Evolutionary conservation across 495 filamentous ascomycete genomes (phyloP), one percentile per base, ranked within the genome.

Genomic region (Tuber calosporum): DNA sequence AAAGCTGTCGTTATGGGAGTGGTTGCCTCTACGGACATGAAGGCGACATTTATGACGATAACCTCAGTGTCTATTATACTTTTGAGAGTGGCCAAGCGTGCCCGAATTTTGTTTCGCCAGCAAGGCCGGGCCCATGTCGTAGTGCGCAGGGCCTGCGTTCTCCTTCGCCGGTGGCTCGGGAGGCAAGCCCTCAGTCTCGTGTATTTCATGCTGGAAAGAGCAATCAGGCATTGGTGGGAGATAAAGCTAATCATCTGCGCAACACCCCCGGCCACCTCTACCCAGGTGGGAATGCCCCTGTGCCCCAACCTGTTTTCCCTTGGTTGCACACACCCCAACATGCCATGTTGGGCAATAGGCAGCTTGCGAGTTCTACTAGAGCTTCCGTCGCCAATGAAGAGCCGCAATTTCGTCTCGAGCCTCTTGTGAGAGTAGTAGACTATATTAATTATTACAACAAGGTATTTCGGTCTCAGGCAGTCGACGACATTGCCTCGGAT

Each of bases 201-300:
- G n/a, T 0, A 4, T 26, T 58, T 4, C n/a, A 26, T 15, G 11
- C n/a, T 13, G 8, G 11, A n/a, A 7, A 30, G 8, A 30, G 1
- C 11, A 58, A 30, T 2, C 48, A 30, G 5, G 48, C 0, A 15
- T 30, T 5, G 11, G n/a, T n/a, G 15, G 11, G 5, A 2, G 4
- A 3, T 15, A 26, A 13, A 15, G n/a, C 2, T 11, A 30, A n/a
- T n/a, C 0, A 30, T 9, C n/a, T 3, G 2, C n/a, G 2, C 9
- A 1, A 58, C 9, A 1, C 11, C 2, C n/a, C n/a, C 1, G 3
- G 1, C n/a, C 22, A 11, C 48, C 4, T 0, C 45, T 9, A n/a
- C 22, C 1, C 11, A 11, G 20, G n/a, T 3, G 22, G 48, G 8
- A 13, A 22, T 58, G n/a, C 48, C 4, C 9, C n/a, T 4, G n/a